A percentile compares a stretch with the other conserved stretches of the same genome.
Conservation (phyloP, 805 yeast genomes). For the Metschnikowia bowlesiae region DNA sequence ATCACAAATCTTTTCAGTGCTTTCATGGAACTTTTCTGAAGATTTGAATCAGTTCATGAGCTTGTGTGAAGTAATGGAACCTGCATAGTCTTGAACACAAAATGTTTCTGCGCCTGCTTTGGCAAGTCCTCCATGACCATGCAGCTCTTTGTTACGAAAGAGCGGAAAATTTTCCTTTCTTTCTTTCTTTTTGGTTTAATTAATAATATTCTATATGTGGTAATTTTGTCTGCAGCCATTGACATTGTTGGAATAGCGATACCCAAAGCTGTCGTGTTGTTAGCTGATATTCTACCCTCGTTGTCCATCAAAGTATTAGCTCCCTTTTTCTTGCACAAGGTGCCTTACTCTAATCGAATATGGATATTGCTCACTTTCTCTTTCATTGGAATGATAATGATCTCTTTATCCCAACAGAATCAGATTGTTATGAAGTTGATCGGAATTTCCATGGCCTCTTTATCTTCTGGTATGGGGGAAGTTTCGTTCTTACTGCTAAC, state of each 20-base stretch:
- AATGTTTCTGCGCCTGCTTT: constrained; percentile 1
- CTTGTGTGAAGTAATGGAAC: neutral
- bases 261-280: constrained; percentile 80
- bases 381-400: constrained; percentile 66
- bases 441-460: constrained; percentile 77
- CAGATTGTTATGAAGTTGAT: constrained; percentile 41
- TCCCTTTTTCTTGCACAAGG: constrained; percentile 70
- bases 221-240: constrained; percentile 85
- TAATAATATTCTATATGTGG: constrained; percentile 87
- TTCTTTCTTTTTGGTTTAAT: constrained; percentile 84
- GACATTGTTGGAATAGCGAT: constrained; percentile 80
- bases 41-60: neutral
- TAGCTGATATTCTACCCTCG: constrained; percentile 86
- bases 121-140: neutral
- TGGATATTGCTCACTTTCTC: constrained; percentile 54
- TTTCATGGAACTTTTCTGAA: neutral
- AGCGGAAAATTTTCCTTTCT: constrained; percentile 41
- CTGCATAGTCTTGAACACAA: neutral
- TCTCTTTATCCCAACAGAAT: constrained; percentile 40
- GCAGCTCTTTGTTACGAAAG: constrained; percentile 3
- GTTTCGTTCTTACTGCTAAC: constrained; percentile 83
- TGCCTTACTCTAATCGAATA: constrained; percentile 58
- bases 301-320: constrained; percentile 65
- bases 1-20: too few relatives aligned
- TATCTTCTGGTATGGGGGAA: constrained; percentile 89